Conservation (phyloP, 441 rosid genomes). For the Adansonia madagascariensis region DNA sequence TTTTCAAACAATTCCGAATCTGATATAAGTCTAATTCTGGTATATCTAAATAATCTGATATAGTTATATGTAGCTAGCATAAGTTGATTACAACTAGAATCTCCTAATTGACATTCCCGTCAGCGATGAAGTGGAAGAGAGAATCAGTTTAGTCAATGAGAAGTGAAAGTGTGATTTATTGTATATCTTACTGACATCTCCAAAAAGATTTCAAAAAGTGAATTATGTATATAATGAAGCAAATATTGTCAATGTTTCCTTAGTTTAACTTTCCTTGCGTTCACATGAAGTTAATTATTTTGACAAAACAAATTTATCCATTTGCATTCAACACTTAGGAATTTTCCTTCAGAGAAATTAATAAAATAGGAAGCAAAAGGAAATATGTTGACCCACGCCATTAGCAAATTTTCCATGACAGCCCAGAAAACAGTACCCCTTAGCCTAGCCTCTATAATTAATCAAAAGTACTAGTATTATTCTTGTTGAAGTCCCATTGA, state of each 20-base stretch:
- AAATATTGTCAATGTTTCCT: no score
- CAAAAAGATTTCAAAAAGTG: no score
- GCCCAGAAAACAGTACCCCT: conserved; percentile 14
- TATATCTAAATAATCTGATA: no score
- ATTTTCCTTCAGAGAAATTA: background rate
- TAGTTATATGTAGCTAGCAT: no score
- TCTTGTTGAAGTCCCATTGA: conserved; percentile 21
- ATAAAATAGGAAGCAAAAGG: conserved; percentile 21
- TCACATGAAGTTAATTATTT: background rate
- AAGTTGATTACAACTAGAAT: background rate
- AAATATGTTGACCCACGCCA: conserved; percentile 37
- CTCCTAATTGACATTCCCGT: background rate
- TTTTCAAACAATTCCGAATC: conserved; percentile 1
- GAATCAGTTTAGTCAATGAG: background rate
- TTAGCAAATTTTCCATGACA: conserved; percentile 21
- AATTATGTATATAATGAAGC: background rate
- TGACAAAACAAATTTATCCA: background rate
- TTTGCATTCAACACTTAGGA: no score
- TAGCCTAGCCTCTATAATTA: conserved; percentile 30
- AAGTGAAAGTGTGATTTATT: background rate
- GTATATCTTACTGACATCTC: background rate
- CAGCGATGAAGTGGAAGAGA: background rate
- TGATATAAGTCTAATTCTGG: background rate
- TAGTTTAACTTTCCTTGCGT: background rate
- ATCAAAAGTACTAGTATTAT: conserved; percentile 23